Evolutionary conservation across 2,329 filamentous ascomycete species (phyloP), one percentile per base, ranked within the genome.

Genomic region (Kalmusia sp.): DNA sequence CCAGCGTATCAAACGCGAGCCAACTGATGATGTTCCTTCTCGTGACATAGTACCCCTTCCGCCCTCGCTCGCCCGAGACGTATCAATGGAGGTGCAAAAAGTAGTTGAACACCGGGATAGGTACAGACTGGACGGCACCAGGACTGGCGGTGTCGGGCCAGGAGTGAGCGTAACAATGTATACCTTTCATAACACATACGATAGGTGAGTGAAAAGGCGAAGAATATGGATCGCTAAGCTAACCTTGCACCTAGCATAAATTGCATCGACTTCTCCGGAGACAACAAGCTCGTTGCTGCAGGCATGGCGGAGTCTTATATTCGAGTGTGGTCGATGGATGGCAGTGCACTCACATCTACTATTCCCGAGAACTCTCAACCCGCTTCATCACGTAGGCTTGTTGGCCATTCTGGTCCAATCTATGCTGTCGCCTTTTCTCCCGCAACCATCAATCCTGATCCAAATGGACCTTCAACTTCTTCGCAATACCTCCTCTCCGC

Each of bases 231-330:
- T 28, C 44, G 40, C 41, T 64, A 74, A 54, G 74, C 55, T 28
- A 38, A 43, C 17, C 6, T 21, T 3, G 44, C 28, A 49, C 9
- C 37, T 56, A 93, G 91, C 51, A 84, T 96, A 54, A 92, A 91
- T n/a, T 96, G 91, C 69, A 86, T 98, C 71, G 93, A 98, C 67
- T 97, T 99, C 69, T 97, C 93, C 0, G 90, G 93, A 49, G 95
- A 99, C 70, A 89, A 91, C 58, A 84, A 88, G 60, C 84, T 98
- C 24, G 91, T 95, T 31, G 95, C 95, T 21, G 90, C 88, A 19
- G 96, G 95, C 24, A 96, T 93, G 41, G 87, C 89, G 49, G 93
- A 98, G 70, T 98, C 93, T 0, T 98, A 97, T 71, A 96, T 99
- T 64, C 90, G 93, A 14, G 85, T 99, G 11, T 99, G 93, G 92